These are phyloP conservation scores for Cephalotrichum gorgonifer DNA, from an alignment of 2,329 filamentous ascomycete genomes.

Conservation along the genomic window DNA sequence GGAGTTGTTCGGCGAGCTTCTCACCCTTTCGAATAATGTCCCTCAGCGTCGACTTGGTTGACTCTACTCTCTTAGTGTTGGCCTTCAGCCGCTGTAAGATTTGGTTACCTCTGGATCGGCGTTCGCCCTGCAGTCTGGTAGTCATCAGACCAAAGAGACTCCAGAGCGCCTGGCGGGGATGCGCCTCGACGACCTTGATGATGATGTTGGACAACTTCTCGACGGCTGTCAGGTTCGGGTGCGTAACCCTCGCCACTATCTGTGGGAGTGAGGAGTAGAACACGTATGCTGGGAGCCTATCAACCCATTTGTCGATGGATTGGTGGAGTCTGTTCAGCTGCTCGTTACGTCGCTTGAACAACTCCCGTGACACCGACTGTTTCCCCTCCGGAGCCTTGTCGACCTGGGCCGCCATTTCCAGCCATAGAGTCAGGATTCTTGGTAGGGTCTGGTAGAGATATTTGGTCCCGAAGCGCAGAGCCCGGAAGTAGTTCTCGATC, in stretches of 20 bases:
- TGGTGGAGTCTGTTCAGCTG: conserved; percentile 60
- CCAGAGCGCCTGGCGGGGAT: conserved; percentile 90
- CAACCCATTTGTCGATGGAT: conserved; percentile 71
- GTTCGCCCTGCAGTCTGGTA: conserved; percentile 59
- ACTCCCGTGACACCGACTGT: conserved; percentile 39
- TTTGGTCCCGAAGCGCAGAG: conserved; percentile 80
- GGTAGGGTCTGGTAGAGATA: conserved; percentile 94
- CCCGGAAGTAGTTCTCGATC: conserved; percentile 86
- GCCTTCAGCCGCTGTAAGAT: conserved; percentile 39
- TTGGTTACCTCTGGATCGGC: conserved; percentile 41
- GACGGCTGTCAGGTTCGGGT: conserved; percentile 70
- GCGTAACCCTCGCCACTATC: conserved; percentile 90
- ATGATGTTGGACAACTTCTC: conserved; percentile 70
- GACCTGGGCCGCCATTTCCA: conserved; percentile 75
- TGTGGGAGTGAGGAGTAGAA: conserved; percentile 82
- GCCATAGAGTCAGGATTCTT: conserved; percentile 84
- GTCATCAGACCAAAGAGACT: conserved; percentile 79
- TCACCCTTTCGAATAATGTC: conserved; percentile 68
- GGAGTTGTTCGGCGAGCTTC: conserved; percentile 70
- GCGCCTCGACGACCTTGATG: conserved; percentile 70
- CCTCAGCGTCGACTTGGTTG: conserved; percentile 22
- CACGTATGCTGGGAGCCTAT: conserved; percentile 61
- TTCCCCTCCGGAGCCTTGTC: conserved; percentile 50
- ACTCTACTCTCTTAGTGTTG: background rate
- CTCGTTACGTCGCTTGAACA: conserved; percentile 46